phyloP scores from a whole-genome alignment of 371 early-diverging fungal species.

The Actinomortierella wolfii region DNA sequence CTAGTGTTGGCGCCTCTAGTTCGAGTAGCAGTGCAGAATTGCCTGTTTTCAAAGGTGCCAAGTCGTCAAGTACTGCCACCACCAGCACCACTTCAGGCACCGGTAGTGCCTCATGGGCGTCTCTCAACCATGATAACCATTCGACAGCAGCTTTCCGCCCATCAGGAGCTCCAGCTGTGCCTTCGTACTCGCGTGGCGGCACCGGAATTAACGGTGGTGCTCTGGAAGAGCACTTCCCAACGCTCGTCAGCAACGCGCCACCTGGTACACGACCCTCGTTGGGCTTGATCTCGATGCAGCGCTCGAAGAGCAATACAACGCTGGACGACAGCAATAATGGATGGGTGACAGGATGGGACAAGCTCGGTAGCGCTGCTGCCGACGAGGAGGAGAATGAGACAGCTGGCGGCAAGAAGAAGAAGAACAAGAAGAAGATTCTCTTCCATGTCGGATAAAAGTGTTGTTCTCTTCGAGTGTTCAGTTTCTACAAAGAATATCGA shows the following conservation, averaged over 20 bases:
- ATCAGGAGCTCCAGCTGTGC: neutral
- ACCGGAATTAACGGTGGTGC: slow-evolving; percentile 3
- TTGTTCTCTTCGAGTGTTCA: slow-evolving; percentile 2
- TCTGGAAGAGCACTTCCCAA: slow-evolving; percentile 24
- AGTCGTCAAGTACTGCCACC: slow-evolving; percentile 4
- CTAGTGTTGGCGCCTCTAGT: slow-evolving; percentile 11
- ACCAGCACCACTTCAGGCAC: slow-evolving; percentile 10
- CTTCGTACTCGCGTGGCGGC: no score
- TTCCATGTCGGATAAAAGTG: slow-evolving; percentile 57
- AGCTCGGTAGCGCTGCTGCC: slow-evolving; percentile 8
- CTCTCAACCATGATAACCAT: slow-evolving; percentile 7
- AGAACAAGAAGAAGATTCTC: slow-evolving; percentile 58
- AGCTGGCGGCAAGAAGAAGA: slow-evolving; percentile 59
- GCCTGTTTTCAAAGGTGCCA: neutral
- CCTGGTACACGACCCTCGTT: slow-evolving; percentile 50
- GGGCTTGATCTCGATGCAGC: slow-evolving; percentile 43
- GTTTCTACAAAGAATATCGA: slow-evolving; percentile 9
- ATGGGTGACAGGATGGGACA: slow-evolving; percentile 36
- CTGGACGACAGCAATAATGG: slow-evolving; percentile 34
- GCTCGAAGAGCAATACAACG: slow-evolving; percentile 39
- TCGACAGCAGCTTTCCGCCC: slow-evolving; percentile 16
- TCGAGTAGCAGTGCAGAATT: neutral
- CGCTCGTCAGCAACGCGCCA: slow-evolving; percentile 23
- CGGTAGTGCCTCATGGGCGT: slow-evolving; percentile 25
- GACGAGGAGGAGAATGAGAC: slow-evolving; percentile 15